These are phyloP conservation scores for Eruca vesicaria DNA, from an alignment of 441 rosid species.

Conservation along the genomic window DNA sequence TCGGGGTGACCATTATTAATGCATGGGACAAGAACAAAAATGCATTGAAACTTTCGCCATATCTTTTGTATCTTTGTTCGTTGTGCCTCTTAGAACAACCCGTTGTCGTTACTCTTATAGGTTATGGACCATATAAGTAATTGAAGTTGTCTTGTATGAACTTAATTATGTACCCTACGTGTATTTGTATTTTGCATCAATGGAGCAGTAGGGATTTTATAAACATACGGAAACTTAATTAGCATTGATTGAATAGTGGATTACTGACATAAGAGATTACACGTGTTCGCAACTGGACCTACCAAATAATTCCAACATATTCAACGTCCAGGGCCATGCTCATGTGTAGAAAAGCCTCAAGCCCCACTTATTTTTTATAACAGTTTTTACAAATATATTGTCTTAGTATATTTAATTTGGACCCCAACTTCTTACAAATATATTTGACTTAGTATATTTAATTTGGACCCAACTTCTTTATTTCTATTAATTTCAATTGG, in stretches of 20 bases:
- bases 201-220: background rate
- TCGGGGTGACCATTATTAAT: background rate
- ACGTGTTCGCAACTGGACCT: background rate
- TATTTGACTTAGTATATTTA: background rate
- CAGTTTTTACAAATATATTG: no score
- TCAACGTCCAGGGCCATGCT: background rate
- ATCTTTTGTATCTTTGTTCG: background rate
- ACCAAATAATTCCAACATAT: background rate
- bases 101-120: background rate
- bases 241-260: background rate
- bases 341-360: background rate
- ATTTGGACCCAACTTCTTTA: background rate
- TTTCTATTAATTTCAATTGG: background rate
- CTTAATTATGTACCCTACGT: background rate
- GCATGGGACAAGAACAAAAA: slow-evolving; percentile 4
- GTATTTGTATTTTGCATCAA: background rate
- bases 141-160: slow-evolving; percentile 7
- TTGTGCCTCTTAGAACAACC: background rate
- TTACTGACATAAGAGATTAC: background rate
- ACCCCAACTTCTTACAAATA: background rate
- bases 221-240: slow-evolving; percentile 7
- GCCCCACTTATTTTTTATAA: background rate
- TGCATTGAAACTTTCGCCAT: background rate
- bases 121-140: background rate
- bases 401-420: background rate